These are phyloP conservation scores for Lentinula sp. DNA, from an alignment of 768 basidiomycete species.

Conservation along the genomic window DNA sequence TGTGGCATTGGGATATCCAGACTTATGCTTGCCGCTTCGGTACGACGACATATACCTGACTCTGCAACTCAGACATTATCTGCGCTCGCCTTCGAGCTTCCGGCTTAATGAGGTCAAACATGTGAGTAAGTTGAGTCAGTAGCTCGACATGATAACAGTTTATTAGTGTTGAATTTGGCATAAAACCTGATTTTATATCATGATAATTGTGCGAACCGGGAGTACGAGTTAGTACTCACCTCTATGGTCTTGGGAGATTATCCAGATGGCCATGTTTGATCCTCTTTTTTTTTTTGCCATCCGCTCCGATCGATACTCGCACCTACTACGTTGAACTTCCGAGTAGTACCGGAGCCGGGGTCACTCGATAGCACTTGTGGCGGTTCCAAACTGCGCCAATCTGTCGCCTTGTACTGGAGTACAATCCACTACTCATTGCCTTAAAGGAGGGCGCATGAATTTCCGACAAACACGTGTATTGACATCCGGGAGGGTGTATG, in stretches of 20 bases:
- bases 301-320: constrained; percentile 3
- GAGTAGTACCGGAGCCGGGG: background rate
- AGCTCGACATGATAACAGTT: too few species aligned
- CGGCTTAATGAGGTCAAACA: too few species aligned
- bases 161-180: too few species aligned
- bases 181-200: too few species aligned
- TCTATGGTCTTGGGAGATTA: background rate
- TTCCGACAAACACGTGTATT: background rate
- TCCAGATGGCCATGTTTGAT: background rate
- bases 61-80: too few species aligned
- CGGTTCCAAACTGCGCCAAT: background rate
- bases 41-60: too few species aligned
- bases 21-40: too few species aligned
- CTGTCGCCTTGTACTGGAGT: background rate
- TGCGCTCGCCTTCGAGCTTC: too few species aligned
- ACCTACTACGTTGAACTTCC: background rate
- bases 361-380: background rate
- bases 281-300: background rate
- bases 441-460: background rate
- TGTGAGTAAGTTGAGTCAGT: too few species aligned
- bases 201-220: too few species aligned
- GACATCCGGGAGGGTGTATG: background rate
- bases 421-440: background rate
- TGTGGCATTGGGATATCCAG: too few species aligned
- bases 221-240: background rate